Percentiles rank a stretch among this genome's conserved stretches.
phyloP scores from a whole-genome alignment of 2,329 filamentous ascomycete genomes.

The Aulographum hederae region DNA sequence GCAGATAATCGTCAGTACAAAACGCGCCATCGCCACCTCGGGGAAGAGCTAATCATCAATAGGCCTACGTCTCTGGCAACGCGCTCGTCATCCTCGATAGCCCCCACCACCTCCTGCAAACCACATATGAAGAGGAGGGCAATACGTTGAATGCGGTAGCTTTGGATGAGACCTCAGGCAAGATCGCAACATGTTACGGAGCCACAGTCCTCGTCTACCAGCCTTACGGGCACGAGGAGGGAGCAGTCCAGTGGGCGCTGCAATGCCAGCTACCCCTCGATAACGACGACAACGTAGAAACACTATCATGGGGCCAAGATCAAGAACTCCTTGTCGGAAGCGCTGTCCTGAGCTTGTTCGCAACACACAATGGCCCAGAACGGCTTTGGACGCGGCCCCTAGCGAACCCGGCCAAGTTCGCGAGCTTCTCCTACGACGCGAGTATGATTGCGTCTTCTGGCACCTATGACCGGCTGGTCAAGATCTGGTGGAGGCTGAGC shows the following conservation, averaged over 20 bases:
- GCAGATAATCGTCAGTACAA: constrained; percentile 47
- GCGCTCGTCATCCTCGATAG: constrained; percentile 69
- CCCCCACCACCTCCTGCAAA: constrained; percentile 62
- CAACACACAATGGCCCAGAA: constrained; percentile 29
- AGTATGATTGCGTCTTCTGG: constrained; percentile 71
- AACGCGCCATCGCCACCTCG: background rate
- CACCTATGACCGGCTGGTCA: constrained; percentile 63
- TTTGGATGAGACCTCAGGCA: constrained; percentile 67
- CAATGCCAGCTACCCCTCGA: constrained; percentile 39
- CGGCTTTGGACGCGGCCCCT: constrained; percentile 59
- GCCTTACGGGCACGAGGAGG: constrained; percentile 52
- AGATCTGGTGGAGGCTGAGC: constrained; percentile 85
- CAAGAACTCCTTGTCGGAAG: constrained; percentile 74
- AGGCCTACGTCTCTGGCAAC: constrained; percentile 82
- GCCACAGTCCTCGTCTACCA: constrained; percentile 57
- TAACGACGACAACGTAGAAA: constrained; percentile 30
- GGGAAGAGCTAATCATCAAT: constrained; percentile 2
- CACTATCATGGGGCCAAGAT: constrained; percentile 70
- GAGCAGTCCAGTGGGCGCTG: constrained; percentile 40
- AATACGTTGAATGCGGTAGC: constrained; percentile 55
- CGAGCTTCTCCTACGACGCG: constrained; percentile 70
- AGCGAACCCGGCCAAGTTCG: constrained; percentile 55
- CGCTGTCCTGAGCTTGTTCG: constrained; percentile 51
- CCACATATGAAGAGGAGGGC: constrained; percentile 67
- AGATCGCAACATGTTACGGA: constrained; percentile 60